phyloP scores from a whole-genome alignment of 2,329 filamentous ascomycete species.

The Fusarium verrucosum region DNA sequence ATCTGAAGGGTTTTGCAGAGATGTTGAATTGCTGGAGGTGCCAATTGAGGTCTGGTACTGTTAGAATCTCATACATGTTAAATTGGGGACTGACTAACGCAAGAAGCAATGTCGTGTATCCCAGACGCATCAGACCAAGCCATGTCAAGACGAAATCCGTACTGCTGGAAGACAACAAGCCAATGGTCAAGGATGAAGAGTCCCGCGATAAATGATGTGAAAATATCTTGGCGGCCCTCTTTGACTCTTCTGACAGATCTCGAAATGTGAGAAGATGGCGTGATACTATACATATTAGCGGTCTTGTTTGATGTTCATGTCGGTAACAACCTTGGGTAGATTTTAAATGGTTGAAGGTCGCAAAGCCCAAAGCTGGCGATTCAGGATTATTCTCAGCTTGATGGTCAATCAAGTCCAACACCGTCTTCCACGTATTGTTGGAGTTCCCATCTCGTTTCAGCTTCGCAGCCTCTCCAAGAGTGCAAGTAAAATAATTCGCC shows the following conservation, averaged over 20 bases:
- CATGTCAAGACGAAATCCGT: constrained; percentile 67
- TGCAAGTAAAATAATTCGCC: constrained; percentile 68
- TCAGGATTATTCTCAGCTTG: constrained; percentile 54
- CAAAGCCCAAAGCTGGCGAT: constrained; percentile 61
- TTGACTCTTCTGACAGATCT: constrained; percentile 46
- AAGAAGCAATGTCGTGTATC: constrained; percentile 64
- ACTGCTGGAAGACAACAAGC: constrained; percentile 65
- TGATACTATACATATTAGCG: neutral
- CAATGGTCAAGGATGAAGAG: constrained; percentile 36
- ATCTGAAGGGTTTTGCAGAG: constrained; percentile 60
- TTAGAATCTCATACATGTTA: neutral
- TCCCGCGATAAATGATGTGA: neutral
- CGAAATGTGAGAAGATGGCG: constrained; percentile 43
- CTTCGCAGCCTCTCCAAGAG: constrained; percentile 62
- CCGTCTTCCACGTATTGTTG: constrained; percentile 52
- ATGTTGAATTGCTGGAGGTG: constrained; percentile 58
- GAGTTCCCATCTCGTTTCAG: constrained; percentile 45
- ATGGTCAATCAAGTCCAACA: constrained; percentile 60
- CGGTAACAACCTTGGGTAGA: neutral
- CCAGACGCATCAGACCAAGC: constrained; percentile 66
- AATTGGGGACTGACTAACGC: constrained; percentile 51
- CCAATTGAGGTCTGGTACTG: constrained; percentile 56
- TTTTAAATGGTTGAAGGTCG: constrained; percentile 37
- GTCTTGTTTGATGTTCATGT: accelerated
- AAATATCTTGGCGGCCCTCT: constrained; percentile 47